Conservation (phyloP, 352 stramenopile genomes). For the Nothophytophthora sp. region DNA sequence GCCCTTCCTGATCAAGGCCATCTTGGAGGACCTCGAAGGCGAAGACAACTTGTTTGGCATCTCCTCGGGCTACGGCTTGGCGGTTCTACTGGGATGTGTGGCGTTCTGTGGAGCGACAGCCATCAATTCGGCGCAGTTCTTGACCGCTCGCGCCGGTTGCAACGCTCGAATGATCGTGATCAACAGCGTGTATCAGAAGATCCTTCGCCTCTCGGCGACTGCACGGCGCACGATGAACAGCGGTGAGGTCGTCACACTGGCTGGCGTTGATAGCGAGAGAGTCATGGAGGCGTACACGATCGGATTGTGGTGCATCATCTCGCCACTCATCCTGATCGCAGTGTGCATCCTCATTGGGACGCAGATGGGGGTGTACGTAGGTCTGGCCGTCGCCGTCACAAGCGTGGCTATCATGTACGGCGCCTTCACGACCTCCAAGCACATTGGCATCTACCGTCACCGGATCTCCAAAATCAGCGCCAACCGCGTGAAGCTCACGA, state of each 20-base stretch:
- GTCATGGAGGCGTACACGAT: slow-evolving; percentile 24
- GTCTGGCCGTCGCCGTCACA: neutral
- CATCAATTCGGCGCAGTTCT: slow-evolving; percentile 44
- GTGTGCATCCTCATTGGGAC: slow-evolving; percentile 22
- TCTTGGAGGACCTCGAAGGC: slow-evolving; percentile 42
- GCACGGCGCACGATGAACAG: slow-evolving; percentile 39
- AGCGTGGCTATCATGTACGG: slow-evolving; percentile 15
- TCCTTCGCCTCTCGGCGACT: slow-evolving; percentile 43
- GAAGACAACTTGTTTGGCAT: slow-evolving; percentile 40
- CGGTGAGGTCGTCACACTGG: slow-evolving; percentile 57
- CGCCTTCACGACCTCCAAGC: neutral
- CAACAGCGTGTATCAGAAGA: slow-evolving; percentile 56
- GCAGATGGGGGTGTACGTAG: slow-evolving; percentile 9
- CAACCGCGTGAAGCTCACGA: slow-evolving; percentile 89
- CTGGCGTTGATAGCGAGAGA: slow-evolving; percentile 36
- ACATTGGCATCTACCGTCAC: slow-evolving; percentile 14
- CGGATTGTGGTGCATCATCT: slow-evolving; percentile 19
- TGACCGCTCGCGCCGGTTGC: slow-evolving; percentile 39
- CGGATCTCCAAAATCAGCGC: slow-evolving; percentile 31
- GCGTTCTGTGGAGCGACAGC: slow-evolving; percentile 38
- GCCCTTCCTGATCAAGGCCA: slow-evolving; percentile 58
- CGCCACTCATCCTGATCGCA: slow-evolving; percentile 18
- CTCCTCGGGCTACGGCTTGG: slow-evolving; percentile 43
- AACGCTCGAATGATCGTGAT: slow-evolving; percentile 55
- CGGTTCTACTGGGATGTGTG: slow-evolving; percentile 24